A percentile compares a stretch with the other conserved stretches of the same genome.
Evolutionary conservation across 2,329 filamentous ascomycete genomes (phyloP).

Genomic region (Metarhizium anisopliae): DNA sequence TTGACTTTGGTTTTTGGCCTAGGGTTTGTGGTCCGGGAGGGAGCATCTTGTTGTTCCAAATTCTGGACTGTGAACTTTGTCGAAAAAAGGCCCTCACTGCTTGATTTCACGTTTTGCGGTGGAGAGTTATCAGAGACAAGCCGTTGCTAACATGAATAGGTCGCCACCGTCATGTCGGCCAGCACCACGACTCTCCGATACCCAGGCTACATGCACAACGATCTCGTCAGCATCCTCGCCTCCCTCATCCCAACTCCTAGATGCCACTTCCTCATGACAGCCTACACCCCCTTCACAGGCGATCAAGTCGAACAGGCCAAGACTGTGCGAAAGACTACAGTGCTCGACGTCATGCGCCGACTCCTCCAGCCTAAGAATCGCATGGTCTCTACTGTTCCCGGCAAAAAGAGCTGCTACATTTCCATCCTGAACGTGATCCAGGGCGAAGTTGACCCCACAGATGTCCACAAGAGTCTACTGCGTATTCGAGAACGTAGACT

Average conservation of each 20-base stretch:
- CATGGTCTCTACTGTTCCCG: conserved; percentile 94
- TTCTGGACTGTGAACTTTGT: no score
- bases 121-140: not conserved
- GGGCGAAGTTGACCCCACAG: conserved; percentile 94
- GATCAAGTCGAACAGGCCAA: conserved; percentile 95
- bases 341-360: conserved; percentile 93
- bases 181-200: conserved; percentile 95
- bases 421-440: conserved; percentile 98
- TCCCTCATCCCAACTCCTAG: conserved; percentile 92
- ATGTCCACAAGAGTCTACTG: conserved; percentile 95
- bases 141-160: conserved; percentile 29
- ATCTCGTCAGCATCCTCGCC: conserved; percentile 92
- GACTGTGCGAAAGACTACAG: conserved; percentile 95
- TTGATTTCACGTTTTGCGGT: no score
- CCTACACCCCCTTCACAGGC: conserved; percentile 95
- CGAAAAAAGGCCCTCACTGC: no score
- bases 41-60: not conserved
- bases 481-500: conserved; percentile 90
- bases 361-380: conserved; percentile 96
- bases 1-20: no score
- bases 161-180: conserved; percentile 97
- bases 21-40: not conserved
- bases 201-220: conserved; percentile 99
- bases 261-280: conserved; percentile 97
- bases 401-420: conserved; percentile 98